Percentiles rank a stretch among this genome's conserved stretches.
Conservation (phyloP, 768 basidiomycete species). For the Lentinula lateritia region DNA sequence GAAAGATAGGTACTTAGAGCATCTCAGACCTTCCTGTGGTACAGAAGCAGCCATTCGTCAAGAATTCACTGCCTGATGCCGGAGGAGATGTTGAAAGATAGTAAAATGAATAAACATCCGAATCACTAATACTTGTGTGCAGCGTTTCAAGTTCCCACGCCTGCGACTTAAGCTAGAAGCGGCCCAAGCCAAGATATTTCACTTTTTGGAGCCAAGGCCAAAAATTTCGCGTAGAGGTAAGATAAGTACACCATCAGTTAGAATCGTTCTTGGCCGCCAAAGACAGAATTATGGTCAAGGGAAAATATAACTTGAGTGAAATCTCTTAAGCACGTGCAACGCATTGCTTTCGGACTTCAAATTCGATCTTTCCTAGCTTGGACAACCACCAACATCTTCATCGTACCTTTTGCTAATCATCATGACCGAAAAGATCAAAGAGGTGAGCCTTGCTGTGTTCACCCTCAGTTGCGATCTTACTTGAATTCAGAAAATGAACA, state of each 20-base stretch:
- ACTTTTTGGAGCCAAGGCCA: background rate
- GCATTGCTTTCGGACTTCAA: background rate
- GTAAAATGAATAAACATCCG: background rate
- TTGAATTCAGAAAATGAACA: constrained; percentile 57
- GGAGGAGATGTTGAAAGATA: background rate
- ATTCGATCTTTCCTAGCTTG: background rate
- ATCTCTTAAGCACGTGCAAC: background rate
- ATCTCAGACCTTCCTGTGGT: constrained; percentile 66
- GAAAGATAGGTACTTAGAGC: constrained; percentile 12
- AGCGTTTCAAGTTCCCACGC: background rate
- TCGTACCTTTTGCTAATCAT: background rate
- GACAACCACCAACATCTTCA: background rate
- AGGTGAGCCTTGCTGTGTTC: constrained; percentile 23
- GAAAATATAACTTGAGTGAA: background rate
- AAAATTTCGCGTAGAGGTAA: background rate
- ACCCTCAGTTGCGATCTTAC: background rate
- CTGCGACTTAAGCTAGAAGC: background rate
- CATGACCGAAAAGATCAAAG: constrained; percentile 50
- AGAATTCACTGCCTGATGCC: background rate
- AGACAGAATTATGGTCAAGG: background rate
- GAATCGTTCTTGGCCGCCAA: background rate
- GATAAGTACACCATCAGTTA: background rate
- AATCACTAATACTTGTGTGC: background rate
- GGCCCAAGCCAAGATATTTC: background rate
- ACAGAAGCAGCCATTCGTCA: constrained; percentile 59